These are phyloP conservation scores for Urtica urens DNA, from an alignment of 306 rosid species.

Conservation along the genomic window DNA sequence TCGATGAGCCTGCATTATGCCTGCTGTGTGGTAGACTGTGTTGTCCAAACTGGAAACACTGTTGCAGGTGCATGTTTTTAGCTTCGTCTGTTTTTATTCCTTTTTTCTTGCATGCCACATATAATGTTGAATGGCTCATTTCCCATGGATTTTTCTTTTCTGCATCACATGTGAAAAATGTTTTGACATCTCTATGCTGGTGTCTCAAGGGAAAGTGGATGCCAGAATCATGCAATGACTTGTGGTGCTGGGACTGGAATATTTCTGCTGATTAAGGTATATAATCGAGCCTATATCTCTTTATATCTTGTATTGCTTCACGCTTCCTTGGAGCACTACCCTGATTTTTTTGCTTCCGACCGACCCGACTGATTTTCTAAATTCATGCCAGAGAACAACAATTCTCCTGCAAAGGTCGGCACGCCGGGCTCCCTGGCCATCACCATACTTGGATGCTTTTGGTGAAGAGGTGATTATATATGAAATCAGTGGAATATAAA, in stretches of 20 bases:
- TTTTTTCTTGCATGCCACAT: not conserved
- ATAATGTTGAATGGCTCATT: not conserved
- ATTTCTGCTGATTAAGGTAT: slow-evolving; percentile 76
- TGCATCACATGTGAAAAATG: not conserved
- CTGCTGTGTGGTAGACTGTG: slow-evolving; percentile 87
- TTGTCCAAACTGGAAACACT: slow-evolving; percentile 76
- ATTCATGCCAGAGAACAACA: slow-evolving; percentile 56
- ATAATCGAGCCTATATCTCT: not conserved
- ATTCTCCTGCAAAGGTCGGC: slow-evolving; percentile 82
- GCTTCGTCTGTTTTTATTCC: not conserved
- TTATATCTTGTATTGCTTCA: not conserved
- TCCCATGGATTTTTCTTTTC: not conserved
- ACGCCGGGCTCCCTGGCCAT: slow-evolving; percentile 96
- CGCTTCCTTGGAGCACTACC: not conserved
- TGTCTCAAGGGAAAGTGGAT: slow-evolving; percentile 63
- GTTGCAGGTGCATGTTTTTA: slow-evolving; percentile 72
- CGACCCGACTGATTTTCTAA: slow-evolving; percentile 8
- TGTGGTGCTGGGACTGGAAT: slow-evolving; percentile 96
- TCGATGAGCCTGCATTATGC: slow-evolving; percentile 87
- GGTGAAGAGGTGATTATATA: slow-evolving; percentile 79
- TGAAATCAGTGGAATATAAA: not conserved
- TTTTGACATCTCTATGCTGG: slow-evolving; percentile 14
- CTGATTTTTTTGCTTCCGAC: not conserved
- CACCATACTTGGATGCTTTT: slow-evolving; percentile 88
- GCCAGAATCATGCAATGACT: slow-evolving; percentile 72